Conservation (phyloP, 257 asterid genomes). For the Plantago major region DNA sequence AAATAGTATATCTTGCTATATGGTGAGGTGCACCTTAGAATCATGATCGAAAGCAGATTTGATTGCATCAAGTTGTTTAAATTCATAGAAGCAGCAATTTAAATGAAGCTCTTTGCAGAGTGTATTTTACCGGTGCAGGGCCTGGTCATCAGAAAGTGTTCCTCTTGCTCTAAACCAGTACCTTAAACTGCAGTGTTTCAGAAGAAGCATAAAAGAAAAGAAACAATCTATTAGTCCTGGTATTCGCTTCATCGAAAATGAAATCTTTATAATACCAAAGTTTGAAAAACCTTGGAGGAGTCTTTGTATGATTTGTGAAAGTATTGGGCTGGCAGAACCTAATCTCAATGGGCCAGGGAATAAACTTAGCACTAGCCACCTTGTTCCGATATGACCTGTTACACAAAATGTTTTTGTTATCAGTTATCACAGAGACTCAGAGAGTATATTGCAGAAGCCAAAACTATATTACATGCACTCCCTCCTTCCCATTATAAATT, state of each 20-base stretch:
- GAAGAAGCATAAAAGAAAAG: slow-evolving; percentile 15
- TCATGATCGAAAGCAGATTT: slow-evolving; percentile 2
- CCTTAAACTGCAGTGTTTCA: slow-evolving; percentile 54
- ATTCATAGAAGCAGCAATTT: slow-evolving; percentile 13
- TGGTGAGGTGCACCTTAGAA: slow-evolving; percentile 4
- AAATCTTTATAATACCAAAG: slow-evolving; percentile 20
- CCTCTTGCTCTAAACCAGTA: slow-evolving; percentile 97
- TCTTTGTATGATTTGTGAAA: slow-evolving; percentile 55
- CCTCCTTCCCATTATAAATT: too few relatives aligned
- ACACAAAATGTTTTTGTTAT: slow-evolving; percentile 18
- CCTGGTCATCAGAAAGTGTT: slow-evolving; percentile 86
- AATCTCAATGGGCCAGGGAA: slow-evolving; percentile 92
- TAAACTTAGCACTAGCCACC: slow-evolving; percentile 60
- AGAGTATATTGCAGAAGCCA: neutral
- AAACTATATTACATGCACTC: too few relatives aligned
- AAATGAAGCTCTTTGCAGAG: slow-evolving; percentile 13
- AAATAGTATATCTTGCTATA: neutral
- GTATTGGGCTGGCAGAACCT: slow-evolving; percentile 77
- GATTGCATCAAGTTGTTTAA: slow-evolving; percentile 5
- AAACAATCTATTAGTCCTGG: slow-evolving; percentile 12
- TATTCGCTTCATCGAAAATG: slow-evolving; percentile 18
- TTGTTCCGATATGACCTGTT: slow-evolving; percentile 82
- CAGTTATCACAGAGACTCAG: neutral
- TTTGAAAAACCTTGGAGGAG: slow-evolving; percentile 78
- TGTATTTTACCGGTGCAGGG: slow-evolving; percentile 70